Evolutionary conservation across 2,329 filamentous ascomycete genomes (phyloP), one percentile per base, ranked within the genome.

Genomic region (Cadophora sp.): DNA sequence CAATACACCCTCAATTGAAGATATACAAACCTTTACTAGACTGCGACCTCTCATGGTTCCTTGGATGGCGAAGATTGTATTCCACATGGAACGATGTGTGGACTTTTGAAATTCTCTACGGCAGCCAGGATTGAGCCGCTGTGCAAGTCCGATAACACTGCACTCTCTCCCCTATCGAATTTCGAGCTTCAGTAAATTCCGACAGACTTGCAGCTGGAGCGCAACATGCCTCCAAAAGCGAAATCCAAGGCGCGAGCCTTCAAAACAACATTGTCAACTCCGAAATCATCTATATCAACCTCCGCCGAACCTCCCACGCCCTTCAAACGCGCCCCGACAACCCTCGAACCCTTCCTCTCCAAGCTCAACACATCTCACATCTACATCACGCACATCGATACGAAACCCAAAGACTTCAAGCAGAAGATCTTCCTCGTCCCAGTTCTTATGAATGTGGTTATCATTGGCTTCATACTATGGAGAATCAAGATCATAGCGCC

Each of bases 321-420:
- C 8, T 97, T 96, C 83, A 85, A 85, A 72, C 83, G 83, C 67
- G 87, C 88, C 0, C 87, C 92, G 0, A 22, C 59, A 13, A 66
- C 11, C 30, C 63, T 68, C 56, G 58, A 64, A 41, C 66, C 70
- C 2, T 68, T 70, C 58, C 62, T 70, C 22, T 78, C 85, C 59
- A 82, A 84, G 39, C 85, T 97, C 63, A 74, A 83, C 60, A 85
- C 89, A 13, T 90, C 97, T 77, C 88, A 92, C 78, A 85, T 97
- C 77, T 97, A 97, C 84, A 86, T 97, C 74, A 85, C 91, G 36
- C 94, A 97, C 81, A 83, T 97, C 79, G 94, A 97, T 83, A 81
- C 80, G 68, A 89, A 91, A 69, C 88, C 89, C 0, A 79, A 80
- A 22, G 83, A 84, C 33, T 88, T 94, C 80, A 97, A 97, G 81